phyloP scores from a whole-genome alignment of 139 green algal genomes.

The Pleodorina starrii region DNA sequence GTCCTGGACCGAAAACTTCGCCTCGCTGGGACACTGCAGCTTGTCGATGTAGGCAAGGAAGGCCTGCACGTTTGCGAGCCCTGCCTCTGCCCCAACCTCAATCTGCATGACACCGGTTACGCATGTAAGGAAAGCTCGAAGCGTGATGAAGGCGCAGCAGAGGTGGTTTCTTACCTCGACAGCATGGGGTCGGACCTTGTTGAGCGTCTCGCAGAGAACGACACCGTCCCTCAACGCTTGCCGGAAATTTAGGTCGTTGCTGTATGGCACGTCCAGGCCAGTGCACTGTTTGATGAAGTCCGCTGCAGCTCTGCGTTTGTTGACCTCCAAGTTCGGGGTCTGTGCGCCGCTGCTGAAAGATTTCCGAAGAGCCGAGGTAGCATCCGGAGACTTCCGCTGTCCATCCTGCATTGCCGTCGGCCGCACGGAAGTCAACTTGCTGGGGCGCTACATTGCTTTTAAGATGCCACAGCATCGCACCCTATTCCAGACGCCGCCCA shows the following conservation, averaged over 20 bases:
- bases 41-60: slow-evolving; percentile 64
- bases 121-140: background rate
- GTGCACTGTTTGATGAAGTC: slow-evolving; percentile 70
- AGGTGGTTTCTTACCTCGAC: background rate
- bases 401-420: background rate
- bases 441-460: background rate
- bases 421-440: background rate
- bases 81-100: background rate
- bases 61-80: slow-evolving; percentile 61
- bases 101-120: background rate
- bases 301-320: slow-evolving; percentile 55
- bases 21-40: slow-evolving; percentile 62
- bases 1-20: slow-evolving; percentile 68
- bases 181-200: slow-evolving; percentile 50
- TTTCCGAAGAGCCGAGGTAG: background rate
- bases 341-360: background rate
- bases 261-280: slow-evolving; percentile 56
- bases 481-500: slow-evolving; percentile 24
- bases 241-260: slow-evolving; percentile 70
- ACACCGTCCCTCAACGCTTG: slow-evolving; percentile 70
- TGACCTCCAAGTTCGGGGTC: background rate
- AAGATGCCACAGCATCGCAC: background rate
- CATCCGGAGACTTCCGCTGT: slow-evolving; percentile 12
- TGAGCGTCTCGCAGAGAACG: slow-evolving; percentile 75
- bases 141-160: background rate